phyloP scores from a whole-genome alignment of 2,329 filamentous ascomycete species.

The Claviceps sp. region DNA sequence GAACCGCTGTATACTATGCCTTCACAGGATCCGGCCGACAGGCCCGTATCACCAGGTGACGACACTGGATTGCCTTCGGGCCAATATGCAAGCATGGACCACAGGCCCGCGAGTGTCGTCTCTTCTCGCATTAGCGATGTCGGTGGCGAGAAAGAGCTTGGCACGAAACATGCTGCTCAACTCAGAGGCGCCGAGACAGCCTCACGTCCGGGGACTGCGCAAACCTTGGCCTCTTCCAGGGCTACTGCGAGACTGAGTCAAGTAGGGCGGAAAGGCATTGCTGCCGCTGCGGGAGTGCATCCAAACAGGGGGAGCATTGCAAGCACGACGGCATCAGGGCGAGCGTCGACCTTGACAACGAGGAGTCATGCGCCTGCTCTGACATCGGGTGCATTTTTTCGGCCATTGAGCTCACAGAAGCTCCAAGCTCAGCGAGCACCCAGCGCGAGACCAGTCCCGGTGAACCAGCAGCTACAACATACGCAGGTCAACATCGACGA shows the following conservation, averaged over 20 bases:
- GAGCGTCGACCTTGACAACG: conserved; percentile 48
- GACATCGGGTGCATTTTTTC: conserved; percentile 83
- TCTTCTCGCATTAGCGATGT: conserved; percentile 61
- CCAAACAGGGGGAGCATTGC: conserved; percentile 30
- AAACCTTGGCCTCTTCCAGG: conserved; percentile 29
- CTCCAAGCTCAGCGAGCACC: conserved; percentile 75
- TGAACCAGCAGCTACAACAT: conserved; percentile 23
- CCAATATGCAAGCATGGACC: conserved; percentile 18
- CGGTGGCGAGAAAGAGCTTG: conserved; percentile 41
- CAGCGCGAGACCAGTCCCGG: conserved; percentile 30
- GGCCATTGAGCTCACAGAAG: conserved; percentile 91
- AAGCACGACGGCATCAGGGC: conserved; percentile 35
- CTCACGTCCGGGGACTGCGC: conserved; percentile 42
- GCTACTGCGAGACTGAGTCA: conserved; percentile 39
- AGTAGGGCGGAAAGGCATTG: conserved; percentile 38
- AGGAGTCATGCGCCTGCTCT: conserved; percentile 83
- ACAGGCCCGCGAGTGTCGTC: conserved; percentile 49
- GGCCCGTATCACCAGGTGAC: conserved; percentile 23
- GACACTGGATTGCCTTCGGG: conserved; percentile 26
- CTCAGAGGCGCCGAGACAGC: conserved; percentile 27
- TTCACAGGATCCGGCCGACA: conserved; percentile 21
- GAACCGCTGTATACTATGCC: conserved; percentile 19
- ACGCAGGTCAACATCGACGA: conserved; percentile 21
- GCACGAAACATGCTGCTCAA: conserved; percentile 20
- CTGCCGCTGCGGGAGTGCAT: conserved; percentile 26